Percentiles rank a stretch among this genome's conserved stretches.
These are phyloP conservation scores for Schizonepeta tenuifolia DNA, from an alignment of 257 asterid genomes.

Conservation along the genomic window DNA sequence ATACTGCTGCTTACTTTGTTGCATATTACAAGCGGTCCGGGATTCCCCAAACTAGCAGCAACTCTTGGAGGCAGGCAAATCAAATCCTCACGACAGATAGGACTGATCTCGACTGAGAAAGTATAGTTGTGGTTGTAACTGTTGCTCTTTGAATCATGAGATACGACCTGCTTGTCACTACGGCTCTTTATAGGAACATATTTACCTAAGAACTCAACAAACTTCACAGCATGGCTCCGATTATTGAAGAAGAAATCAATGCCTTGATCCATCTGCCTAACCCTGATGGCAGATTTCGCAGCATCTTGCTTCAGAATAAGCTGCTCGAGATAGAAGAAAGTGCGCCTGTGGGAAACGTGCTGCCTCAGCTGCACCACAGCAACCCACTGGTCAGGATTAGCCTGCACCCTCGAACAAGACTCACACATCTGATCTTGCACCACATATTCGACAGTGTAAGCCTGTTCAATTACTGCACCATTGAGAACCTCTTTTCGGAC, in stretches of 20 bases:
- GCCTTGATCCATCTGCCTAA: slow-evolving; percentile 60
- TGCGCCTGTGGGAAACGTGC: slow-evolving; percentile 66
- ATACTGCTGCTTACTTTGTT: slow-evolving; percentile 49
- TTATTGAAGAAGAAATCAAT: slow-evolving; percentile 57
- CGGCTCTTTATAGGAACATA: slow-evolving; percentile 46
- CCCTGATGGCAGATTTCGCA: slow-evolving; percentile 53
- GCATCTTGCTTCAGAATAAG: slow-evolving; percentile 64
- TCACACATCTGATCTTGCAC: slow-evolving; percentile 66
- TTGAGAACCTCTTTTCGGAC: slow-evolving; percentile 58
- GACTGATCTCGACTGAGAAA: slow-evolving; percentile 55
- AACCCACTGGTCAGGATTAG: slow-evolving; percentile 70
- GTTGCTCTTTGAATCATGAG: slow-evolving; percentile 59
- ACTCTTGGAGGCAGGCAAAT: slow-evolving; percentile 58
- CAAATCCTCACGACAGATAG: slow-evolving; percentile 62
- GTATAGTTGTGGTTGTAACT: slow-evolving; percentile 50
- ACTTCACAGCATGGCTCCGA: slow-evolving; percentile 55
- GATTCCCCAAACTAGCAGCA: slow-evolving; percentile 47
- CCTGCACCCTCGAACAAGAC: slow-evolving; percentile 54
- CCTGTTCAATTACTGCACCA: slow-evolving; percentile 55
- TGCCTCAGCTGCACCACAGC: slow-evolving; percentile 64
- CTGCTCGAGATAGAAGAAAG: slow-evolving; percentile 67
- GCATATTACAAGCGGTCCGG: slow-evolving; percentile 57
- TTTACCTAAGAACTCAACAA: slow-evolving; percentile 47
- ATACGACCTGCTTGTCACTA: slow-evolving; percentile 53
- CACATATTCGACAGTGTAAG: slow-evolving; percentile 49